Conservation (phyloP, 2,329 filamentous ascomycete species). For the Pyrenophora tritici-repentis region DNA sequence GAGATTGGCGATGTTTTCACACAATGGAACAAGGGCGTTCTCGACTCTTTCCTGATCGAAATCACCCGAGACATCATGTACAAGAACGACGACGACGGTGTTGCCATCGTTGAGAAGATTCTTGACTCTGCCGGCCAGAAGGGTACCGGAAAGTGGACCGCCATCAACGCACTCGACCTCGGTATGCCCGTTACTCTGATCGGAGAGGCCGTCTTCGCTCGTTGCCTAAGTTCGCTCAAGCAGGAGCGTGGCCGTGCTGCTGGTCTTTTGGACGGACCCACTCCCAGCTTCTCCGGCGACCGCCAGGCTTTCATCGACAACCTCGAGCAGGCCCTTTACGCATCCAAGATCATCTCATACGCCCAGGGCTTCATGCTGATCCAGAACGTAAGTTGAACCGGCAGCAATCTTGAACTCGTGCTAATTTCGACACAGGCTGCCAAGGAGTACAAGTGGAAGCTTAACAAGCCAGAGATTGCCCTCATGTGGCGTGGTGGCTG, state of each 20-base stretch:
- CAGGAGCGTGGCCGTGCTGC: constrained; percentile 85
- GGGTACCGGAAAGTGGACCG: constrained; percentile 99
- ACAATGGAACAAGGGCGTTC: constrained; percentile 97
- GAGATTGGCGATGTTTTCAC: constrained; percentile 94
- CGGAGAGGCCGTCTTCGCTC: constrained; percentile 92
- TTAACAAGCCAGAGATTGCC: constrained; percentile 99
- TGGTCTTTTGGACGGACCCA: constrained; percentile 76
- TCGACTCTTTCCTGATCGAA: constrained; percentile 97
- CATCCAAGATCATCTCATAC: constrained; percentile 99
- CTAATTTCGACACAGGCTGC: constrained; percentile 67
- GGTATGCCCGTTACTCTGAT: constrained; percentile 99
- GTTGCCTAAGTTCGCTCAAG: constrained; percentile 95
- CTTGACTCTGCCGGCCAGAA: constrained; percentile 98
- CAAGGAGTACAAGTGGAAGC: constrained; percentile 95
- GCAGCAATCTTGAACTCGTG: not conserved
- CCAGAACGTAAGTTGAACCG: constrained; percentile 74
- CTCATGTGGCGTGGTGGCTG: constrained; percentile 99
- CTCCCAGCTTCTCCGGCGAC: constrained; percentile 83
- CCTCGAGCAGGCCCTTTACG: constrained; percentile 98
- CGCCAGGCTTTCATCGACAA: constrained; percentile 93
- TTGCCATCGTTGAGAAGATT: constrained; percentile 95
- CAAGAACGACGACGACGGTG: constrained; percentile 94
- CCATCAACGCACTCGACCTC: constrained; percentile 97
- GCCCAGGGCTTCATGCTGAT: constrained; percentile 99
- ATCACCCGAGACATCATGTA: constrained; percentile 99